phyloP scores from a whole-genome alignment of 2,329 filamentous ascomycete species.

The Penicillium janthinellum region DNA sequence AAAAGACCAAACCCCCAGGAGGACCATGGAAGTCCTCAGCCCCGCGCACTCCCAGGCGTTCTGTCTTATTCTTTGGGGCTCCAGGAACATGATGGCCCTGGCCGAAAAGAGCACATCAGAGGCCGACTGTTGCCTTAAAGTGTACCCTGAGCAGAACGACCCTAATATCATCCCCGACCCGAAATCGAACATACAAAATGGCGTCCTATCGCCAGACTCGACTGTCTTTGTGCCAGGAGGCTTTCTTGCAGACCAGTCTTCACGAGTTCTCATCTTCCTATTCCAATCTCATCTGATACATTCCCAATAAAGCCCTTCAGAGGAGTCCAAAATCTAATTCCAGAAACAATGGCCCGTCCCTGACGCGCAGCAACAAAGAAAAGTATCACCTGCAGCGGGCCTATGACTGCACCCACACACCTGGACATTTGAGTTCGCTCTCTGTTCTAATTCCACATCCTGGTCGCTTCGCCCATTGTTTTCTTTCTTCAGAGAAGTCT shows the following conservation, averaged over 20 bases:
- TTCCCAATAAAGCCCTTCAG: not conserved
- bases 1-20: not conserved
- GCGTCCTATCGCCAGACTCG: not conserved
- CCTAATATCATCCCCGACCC: not conserved
- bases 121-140: slow-evolving; percentile 9
- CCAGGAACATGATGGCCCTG: not conserved
- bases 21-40: not conserved
- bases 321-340: not conserved
- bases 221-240: not conserved
- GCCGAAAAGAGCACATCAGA: not conserved
- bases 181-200: not conserved
- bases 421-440: not conserved
- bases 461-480: not conserved
- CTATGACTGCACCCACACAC: slow-evolving; percentile 31
- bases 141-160: not conserved
- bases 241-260: not conserved
- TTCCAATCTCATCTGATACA: not conserved
- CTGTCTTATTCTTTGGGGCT: not conserved
- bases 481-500: not conserved
- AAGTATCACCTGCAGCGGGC: slow-evolving; percentile 31
- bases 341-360: not conserved
- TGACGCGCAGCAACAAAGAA: not conserved
- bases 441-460: not conserved
- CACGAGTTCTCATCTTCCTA: not conserved
- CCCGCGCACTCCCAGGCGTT: not conserved